phyloP scores from a whole-genome alignment of 768 basidiomycete species.

The Trametes villosa region DNA sequence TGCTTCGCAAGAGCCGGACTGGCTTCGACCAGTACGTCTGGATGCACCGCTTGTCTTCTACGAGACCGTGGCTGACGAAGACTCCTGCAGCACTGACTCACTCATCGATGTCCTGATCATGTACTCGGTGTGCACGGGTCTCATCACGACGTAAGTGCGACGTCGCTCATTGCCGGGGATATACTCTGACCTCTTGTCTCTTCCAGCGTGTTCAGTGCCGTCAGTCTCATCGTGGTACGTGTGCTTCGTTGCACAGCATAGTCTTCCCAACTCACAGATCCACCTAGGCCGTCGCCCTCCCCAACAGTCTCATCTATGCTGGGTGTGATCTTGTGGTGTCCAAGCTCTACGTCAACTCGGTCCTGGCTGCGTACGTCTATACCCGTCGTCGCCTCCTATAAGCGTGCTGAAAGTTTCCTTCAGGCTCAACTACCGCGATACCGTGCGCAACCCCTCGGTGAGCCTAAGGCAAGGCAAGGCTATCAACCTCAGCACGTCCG shows the following conservation, averaged over 20 bases:
- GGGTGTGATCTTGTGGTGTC: neutral
- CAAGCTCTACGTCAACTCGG: neutral
- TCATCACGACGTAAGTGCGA: neutral
- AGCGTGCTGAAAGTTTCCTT: neutral
- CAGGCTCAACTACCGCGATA: neutral
- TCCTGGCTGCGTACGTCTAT: neutral
- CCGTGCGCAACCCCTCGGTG: neutral
- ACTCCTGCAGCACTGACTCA: neutral
- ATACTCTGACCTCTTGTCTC: neutral
- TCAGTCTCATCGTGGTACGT: neutral
- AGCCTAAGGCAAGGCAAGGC: neutral
- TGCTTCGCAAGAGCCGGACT: neutral
- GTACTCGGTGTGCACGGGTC: constrained; percentile 2
- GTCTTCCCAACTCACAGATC: neutral
- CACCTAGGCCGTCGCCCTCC: neutral
- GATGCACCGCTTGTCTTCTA: neutral
- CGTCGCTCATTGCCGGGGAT: neutral
- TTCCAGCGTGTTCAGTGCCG: neutral
- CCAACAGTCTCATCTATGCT: neutral
- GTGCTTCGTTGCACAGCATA: neutral
- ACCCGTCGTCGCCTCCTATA: neutral
- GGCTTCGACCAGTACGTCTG: neutral
- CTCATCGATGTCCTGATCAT: constrained; percentile 1
- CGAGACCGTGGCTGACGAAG: neutral
- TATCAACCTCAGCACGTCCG: neutral